phyloP scores from a whole-genome alignment of 306 rosid species.

The Vigna mungo region DNA sequence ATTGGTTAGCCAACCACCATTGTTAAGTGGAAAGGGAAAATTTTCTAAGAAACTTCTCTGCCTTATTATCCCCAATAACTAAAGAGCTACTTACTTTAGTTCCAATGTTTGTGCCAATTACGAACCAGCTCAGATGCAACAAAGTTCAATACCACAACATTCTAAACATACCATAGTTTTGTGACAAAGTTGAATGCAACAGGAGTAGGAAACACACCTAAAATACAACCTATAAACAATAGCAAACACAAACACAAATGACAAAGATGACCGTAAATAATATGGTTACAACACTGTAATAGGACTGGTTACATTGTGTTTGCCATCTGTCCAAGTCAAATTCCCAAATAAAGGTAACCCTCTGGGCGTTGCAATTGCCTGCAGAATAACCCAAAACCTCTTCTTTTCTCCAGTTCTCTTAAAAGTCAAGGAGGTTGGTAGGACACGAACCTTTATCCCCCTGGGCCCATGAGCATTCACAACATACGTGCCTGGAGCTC shows the following conservation, averaged over 20 bases:
- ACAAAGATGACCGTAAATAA: not conserved
- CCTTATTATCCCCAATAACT: too few species aligned
- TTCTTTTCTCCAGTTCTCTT: constrained; percentile 54
- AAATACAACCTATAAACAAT: too few species aligned
- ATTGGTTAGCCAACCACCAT: too few species aligned
- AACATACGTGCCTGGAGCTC: constrained; percentile 55
- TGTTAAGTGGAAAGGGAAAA: too few species aligned
- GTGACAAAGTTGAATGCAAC: not conserved
- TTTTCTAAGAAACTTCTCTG: too few species aligned
- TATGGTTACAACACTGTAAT: constrained; percentile 35
- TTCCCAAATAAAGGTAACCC: constrained; percentile 25
- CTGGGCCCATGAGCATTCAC: constrained; percentile 41
- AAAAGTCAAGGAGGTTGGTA: constrained; percentile 54
- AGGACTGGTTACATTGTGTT: constrained; percentile 58
- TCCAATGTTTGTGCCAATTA: too few species aligned
- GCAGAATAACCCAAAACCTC: constrained; percentile 47
- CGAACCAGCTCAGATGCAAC: too few species aligned
- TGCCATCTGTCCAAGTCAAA: constrained; percentile 57
- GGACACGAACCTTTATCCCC: constrained; percentile 48
- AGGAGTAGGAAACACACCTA: too few species aligned
- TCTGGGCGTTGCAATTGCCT: not conserved
- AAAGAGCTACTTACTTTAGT: too few species aligned
- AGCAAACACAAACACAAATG: too few species aligned
- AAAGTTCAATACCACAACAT: too few species aligned
- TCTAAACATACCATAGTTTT: not conserved